Base-by-base conservation (phyloP, 2,329 filamentous ascomycete genomes). In the Canariomyces notabilis region DNA sequence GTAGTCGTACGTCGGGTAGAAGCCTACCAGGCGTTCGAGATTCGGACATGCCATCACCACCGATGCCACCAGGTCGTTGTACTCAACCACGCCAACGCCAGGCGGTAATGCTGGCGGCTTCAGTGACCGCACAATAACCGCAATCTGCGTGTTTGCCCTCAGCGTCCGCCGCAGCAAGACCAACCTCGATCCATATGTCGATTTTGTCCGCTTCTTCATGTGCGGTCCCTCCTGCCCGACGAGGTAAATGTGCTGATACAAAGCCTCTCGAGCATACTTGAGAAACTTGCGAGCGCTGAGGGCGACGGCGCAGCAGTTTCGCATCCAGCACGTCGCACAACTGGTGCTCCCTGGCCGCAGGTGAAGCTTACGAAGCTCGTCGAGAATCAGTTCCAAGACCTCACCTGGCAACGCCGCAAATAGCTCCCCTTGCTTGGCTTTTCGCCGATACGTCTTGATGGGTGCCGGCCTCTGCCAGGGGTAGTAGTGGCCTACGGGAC, bases 1-100 rank as follows among this genome's bases (percentile, higher is more conserved):
- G 61, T 81, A 76, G 44, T 75, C 68, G 57, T 82, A 81, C 3
- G 64, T 61, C 2, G 73, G 70, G 44, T 76, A 70, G 32, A 76
- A 74, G 0, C 80, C 79, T 9, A 71, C 64, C 6, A 84, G 64
- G 40, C 71, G 69, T 62, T 84, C 80, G 9, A 85, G 66, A 52
- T 83, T 83, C 2, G 80, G 80, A 46, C 80, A 84, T 0, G 77
- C 74, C 79, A 82, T 81, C 47, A 84, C 68, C 19, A 84, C 63
- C 5, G 80, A 75, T 0, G 80, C 79, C 2, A 82, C 69, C 3
- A 79, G 61, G 53, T 80, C 72, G 49, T 79, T 70, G 56, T 83
- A 83, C 37, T 74, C 68, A 29, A 74, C 72, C 15, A 64, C 39
- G 9, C 66, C 56, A n/a, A 67, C 60, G 11, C 65, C 63, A 21